Base-by-base conservation (phyloP, 2,329 filamentous ascomycete genomes). In the Aspergillus sp. region DNA sequence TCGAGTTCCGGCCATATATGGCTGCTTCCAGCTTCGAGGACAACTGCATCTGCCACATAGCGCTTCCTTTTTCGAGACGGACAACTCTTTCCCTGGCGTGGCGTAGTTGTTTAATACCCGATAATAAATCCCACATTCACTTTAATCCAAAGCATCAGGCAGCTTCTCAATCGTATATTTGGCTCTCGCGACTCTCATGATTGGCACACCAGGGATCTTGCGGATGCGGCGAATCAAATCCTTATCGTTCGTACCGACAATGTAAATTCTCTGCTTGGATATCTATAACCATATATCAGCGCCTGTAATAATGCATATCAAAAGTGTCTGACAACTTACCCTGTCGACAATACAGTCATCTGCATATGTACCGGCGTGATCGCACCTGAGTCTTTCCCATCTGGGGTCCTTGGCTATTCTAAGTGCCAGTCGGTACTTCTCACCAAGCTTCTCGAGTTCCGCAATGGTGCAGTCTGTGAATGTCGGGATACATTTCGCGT, bases 151-250 rank as follows among this genome's bases (percentile, higher is more conserved):
- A 32, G 88, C 88, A 67, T 90, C 87, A 5, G 90, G 90, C 50
- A 96, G 69, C 58, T 90, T 81, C 75, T 97, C 93, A 60, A 98
- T 93, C 38, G 91, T 85, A 68, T 96, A 97, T 69, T 96, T 96
- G 37, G 88, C 89, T 59, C 88, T 80, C 5, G 86, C 87, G 27
- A 93, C 88, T 59, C 83, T 89, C 75, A 95, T 76, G 43, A 80
- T 78, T 2, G 77, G 78, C 9, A 79, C 76, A 60, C 84, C 84
- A 1, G 84, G 83, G 41, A 93, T 82, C 72, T 95, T 96, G 50
- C 90, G 77, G 57, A 95, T 77, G 45, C 90, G 75, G 61, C 89
- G 77, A 72, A 94, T 93, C 47, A 94, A 70, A 55, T 90, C 87
- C 54, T 86, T 78, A 76, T 78, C 75, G 53, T 78, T 78, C 2